Evolutionary conservation across 331 rosid genomes (phyloP), one percentile per base, ranked within the genome.

Genomic region (Malus hybrid): DNA sequence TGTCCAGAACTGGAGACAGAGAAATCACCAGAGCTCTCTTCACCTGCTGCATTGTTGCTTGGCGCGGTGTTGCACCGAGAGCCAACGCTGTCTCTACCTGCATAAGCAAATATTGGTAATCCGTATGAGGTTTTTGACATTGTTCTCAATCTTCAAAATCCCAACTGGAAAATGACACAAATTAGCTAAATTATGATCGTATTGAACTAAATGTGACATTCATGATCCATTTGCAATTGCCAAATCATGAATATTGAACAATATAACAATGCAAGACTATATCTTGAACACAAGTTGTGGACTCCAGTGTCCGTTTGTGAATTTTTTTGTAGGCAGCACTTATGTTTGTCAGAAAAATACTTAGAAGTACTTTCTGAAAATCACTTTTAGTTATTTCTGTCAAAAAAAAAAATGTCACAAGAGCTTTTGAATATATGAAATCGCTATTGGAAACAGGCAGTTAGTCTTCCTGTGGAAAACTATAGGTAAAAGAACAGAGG

Each of bases 51-150:
- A 85, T 86, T 10, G 97, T 92, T 7, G 97, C 99, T 85, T 94
- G 92, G 10, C 96, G 75, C 1, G 99, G 99, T 0, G 97, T 94
- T 34, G 99, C 99, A 10, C 99, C 99, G 2, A 94, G 88, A 53
- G 99, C 97, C 85, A 94, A 68, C 33, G 99, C 96, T 0, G 99
- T 92, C 85, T 94, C 99, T 50, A 94, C 99, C 99, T 93, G 77
- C 48, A 13, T 20, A 32, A 62, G 6, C 3, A 26, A 32, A 77
- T 42, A 48, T 20, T 22, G 24, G 34, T 55, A 33, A 29, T 4
- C 16, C 48, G 20, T 15, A 16, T 5, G 19, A 50, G n/a, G 16
- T 50, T 6, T 14, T 50, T 48, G 56, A 50, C 56, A 15, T 50
- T 15, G 56, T 15, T 16, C 7, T 6, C 9, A 50, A 15, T 15